Evolutionary conservation across 768 basidiomycete genomes (phyloP), one percentile per base, ranked within the genome.

Genomic region (Russula vinacea): DNA sequence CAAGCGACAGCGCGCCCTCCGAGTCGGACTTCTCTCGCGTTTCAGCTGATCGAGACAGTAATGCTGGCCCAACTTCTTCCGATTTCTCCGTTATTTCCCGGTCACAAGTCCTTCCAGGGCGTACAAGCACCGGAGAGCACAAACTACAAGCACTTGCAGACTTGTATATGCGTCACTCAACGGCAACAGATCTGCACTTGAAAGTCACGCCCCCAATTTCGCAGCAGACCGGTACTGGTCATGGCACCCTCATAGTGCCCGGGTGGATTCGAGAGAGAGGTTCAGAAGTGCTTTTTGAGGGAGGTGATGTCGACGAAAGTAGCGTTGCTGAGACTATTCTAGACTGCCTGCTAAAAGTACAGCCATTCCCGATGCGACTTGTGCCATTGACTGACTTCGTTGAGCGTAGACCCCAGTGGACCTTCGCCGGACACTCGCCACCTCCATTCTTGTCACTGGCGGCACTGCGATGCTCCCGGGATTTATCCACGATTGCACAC

Each of bases 231-330:
- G 88, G 89, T 0, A 88, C 88, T 1, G 91, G 90, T 2, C 77
- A 81, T 9, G 93, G 90, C 0, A 92, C 88, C 0, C 74, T 97
- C 52, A 79, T 91, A 51, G 84, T 98, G 50, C 96, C 96, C 1
- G 96, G 96, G 2, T 99, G 97, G 97, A 81, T 99, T 45, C 77
- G 96, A 49, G 96, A 98, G 73, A 81, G 95, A 16, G 89, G 89
- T 1, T 86, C 94, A 1, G 97, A 98, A 74, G 82, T 96, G 6
- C 77, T 98, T 11, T 98, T 97, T 66, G 91, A 92, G 71, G 87
- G 88, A 1, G 92, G 91, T 7, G 92, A 94, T 69, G 86, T 92
- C 11, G 94, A 96, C 69, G 90, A 94, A 74, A 83, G 82, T 65
- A 93, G 90, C 65, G 77, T 95, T 8, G 89, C 92, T 0, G 92